A percentile compares a stretch with the other conserved stretches of the same genome.
Conservation (phyloP, 345 rosid genomes). For the Cardiospermum halicacabum region DNA sequence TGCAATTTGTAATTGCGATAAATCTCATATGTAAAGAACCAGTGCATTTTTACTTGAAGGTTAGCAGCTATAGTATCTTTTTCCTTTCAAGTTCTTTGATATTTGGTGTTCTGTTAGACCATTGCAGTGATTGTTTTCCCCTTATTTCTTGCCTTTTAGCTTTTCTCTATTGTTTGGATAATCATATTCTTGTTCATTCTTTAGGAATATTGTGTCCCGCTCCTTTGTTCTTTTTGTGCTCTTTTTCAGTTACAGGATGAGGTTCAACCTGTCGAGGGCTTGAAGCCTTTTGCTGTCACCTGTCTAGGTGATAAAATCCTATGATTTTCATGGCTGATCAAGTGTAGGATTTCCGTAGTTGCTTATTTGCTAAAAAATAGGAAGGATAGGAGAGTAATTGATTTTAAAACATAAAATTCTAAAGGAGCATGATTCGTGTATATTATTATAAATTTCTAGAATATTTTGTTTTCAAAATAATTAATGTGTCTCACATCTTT, state of each 20-base stretch:
- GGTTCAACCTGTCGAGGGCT: neutral
- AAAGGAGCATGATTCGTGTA: neutral
- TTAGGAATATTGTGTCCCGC: neutral
- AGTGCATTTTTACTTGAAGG: neutral
- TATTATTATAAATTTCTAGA: neutral
- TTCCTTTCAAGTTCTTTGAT: neutral
- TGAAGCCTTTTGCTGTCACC: neutral
- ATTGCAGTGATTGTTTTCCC: neutral
- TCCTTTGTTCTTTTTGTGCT: neutral
- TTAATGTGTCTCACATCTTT: neutral
- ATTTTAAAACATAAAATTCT: neutral
- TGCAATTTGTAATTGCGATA: neutral
- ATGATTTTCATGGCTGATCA: neutral
- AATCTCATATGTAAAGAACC: neutral
- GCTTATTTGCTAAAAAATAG: neutral
- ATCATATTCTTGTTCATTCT: neutral
- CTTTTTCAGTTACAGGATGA: neutral
- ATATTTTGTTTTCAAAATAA: neutral
- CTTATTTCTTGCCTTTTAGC: neutral
- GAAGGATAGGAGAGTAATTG: neutral
- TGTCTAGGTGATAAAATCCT: neutral
- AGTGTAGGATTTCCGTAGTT: neutral
- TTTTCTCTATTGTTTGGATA: neutral
- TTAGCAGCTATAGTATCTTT: neutral
- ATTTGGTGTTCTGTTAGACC: neutral